Base-by-base conservation (phyloP, 1,284 basidiomycete genomes). In the Butyriboletus appendiculatus region DNA sequence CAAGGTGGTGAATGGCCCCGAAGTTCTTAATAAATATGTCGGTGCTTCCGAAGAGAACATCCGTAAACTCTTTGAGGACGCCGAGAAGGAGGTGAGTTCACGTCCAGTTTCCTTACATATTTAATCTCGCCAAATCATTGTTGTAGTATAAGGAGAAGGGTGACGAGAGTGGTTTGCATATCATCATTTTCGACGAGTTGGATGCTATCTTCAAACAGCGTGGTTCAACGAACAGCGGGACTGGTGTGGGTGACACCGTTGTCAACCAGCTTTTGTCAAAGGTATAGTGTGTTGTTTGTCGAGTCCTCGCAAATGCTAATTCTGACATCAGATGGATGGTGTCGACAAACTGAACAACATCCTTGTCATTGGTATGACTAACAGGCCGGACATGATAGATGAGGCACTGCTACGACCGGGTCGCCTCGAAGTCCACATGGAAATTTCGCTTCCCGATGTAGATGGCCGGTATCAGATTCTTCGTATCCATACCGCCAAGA, bases 261-360 rank as follows among this genome's bases (percentile, higher is more conserved):
- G 97, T 99, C 70, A 99, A 99, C 75, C 97, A 99, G 76, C 82
- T 99, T 49, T 81, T 99, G 22, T 96, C 96, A 34, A 99, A 99
- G 82, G 92, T 88, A 52, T 24, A 15, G 42, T 9, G 2, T 24
- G 10, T 44, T 24, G 16, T 35, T 40, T 45, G 24, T 48, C 11
- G 30, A 41, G 0, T 28, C 14, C 14, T 30, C 6, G 8, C 22
- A 47, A 5, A 24, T 33, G 28, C 53, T 56, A 28, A 58, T 44
- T 14, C 43, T 15, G 5, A 30, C 22, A 57, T 7, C 53, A 95
- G 92, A 96, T 99, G 93, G 97, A 99, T 65, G 97, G 97, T 79
- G 97, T 99, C 7, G 97, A 99, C 71, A 93, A 96, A 76, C 81
- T 99, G 48, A 99, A 99, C 80, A 99, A 99, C 73, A 97, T 99